Evolutionary conservation across 192 early-diverging fungal species (phyloP), one percentile per base, ranked within the genome.

Genomic region (Coemansia sp.): DNA sequence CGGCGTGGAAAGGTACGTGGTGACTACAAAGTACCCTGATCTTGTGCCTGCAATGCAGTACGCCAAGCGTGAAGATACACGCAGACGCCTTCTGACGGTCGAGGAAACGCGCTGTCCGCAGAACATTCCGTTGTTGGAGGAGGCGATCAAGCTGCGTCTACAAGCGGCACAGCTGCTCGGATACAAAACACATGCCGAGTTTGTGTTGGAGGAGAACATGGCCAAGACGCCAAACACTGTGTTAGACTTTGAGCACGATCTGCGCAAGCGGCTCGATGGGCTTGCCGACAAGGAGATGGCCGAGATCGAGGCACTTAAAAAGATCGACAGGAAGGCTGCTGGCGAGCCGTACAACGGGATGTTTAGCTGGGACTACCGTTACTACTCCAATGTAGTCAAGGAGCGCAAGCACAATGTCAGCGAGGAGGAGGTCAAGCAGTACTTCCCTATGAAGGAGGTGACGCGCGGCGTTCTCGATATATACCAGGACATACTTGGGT

Each of bases 161-260:
- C 65, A 87, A 33, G 79, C 78, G 12, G 83, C 87, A 23, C 65
- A 74, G 61, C 63, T 93, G 44, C 69, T 93, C 12, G 93, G 92
- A 3, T 94, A 90, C 75, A 67, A 67, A 49, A 86, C 77, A 48
- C 90, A 94, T 66, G 90, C 90, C 5, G 83, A 78, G 33, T 92
- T 86, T 75, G 81, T 87, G 24, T 80, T 94, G 41, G 88, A 93
- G 60, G 83, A 87, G 35, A 91, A 91, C 46, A 95, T 95, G 93
- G 93, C 92, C 39, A 92, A 92, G 72, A 80, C 74, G 4, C 87
- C 89, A 8, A 71, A 86, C 18, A 72, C 52, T 4, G 90, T 92
- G 6, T 51, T 86, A 20, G 69, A 84, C 41, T 95, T 95, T 74
- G 76, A 92, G 62, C 62, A 84, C 18, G 85, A 87, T 26, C 78